These are phyloP conservation scores for Ganoderma sinense DNA, from an alignment of 1,284 basidiomycete genomes.

Conservation along the genomic window DNA sequence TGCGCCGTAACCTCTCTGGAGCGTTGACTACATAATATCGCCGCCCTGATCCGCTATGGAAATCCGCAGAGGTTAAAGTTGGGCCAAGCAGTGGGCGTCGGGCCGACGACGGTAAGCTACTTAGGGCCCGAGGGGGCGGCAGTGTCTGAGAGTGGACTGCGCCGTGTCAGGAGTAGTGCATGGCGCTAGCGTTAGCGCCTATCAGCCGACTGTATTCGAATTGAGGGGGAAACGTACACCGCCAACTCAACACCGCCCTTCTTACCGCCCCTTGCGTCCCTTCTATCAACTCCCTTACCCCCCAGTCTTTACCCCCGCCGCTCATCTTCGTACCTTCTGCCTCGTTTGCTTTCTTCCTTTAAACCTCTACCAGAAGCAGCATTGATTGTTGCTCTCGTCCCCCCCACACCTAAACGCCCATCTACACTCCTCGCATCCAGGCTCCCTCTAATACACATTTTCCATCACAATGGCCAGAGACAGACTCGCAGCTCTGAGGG, in stretches of 20 bases:
- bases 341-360: conserved; percentile 22
- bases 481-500: conserved; percentile 85
- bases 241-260: conserved; percentile 30
- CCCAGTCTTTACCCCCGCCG: conserved; percentile 26
- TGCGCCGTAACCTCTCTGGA: neutral
- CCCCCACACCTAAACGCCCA: conserved; percentile 12
- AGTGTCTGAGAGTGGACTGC: neutral
- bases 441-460: conserved; percentile 28
- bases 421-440: conserved; percentile 13
- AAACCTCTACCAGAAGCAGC: conserved; percentile 34
- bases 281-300: conserved; percentile 22
- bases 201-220: conserved; percentile 15
- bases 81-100: neutral
- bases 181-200: conserved; percentile 20
- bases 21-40: neutral
- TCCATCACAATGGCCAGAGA: conserved; percentile 73
- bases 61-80: neutral
- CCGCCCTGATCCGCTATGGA: neutral
- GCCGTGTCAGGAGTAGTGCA: neutral
- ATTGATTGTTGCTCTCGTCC: conserved; percentile 41
- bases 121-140: neutral
- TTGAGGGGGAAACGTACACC: conserved; percentile 20
- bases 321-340: conserved; percentile 25
- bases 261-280: conserved; percentile 11
- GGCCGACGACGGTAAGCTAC: neutral